Percentiles rank a stretch among this genome's conserved stretches.
Conservation (phyloP, 83 land plant species). For the Larix sibirica region DNA sequence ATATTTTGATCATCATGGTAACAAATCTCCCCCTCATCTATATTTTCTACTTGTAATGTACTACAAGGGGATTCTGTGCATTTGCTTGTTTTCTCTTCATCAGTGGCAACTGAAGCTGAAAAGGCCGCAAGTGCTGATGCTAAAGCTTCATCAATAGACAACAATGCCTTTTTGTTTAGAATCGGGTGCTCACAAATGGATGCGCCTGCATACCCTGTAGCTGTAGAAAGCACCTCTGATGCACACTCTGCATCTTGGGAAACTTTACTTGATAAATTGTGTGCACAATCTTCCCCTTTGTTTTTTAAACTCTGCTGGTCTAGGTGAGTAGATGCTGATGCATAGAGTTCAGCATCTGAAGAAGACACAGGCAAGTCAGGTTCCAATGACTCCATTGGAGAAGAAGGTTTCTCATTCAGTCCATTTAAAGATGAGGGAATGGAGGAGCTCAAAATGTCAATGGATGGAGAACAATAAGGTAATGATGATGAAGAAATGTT, state of each 20-base stretch:
- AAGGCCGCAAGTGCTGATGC: slow-evolving; percentile 63
- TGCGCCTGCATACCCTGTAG: neutral
- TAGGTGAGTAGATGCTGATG: neutral
- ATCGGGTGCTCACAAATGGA: neutral
- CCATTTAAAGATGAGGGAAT: neutral
- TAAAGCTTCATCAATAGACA: slow-evolving; percentile 57
- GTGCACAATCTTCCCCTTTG: neutral
- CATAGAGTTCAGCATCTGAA: neutral
- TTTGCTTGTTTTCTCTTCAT: neutral
- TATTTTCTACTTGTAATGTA: neutral
- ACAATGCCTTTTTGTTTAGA: neutral
- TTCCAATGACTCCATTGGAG: neutral
- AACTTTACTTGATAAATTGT: neutral
- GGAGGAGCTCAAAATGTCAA: neutral
- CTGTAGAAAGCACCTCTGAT: neutral
- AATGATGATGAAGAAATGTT: neutral
- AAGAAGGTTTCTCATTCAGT: neutral
- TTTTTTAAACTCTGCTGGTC: neutral
- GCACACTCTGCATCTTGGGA: neutral
- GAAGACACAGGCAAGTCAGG: neutral
- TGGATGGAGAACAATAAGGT: neutral
- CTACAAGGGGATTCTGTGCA: neutral
- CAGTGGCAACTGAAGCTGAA: slow-evolving; percentile 39
- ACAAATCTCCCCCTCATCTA: slow-evolving; percentile 1
- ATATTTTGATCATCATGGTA: slow-evolving; percentile 6